phyloP scores from a whole-genome alignment of 441 rosid species.

The Adansonia madagascariensis region DNA sequence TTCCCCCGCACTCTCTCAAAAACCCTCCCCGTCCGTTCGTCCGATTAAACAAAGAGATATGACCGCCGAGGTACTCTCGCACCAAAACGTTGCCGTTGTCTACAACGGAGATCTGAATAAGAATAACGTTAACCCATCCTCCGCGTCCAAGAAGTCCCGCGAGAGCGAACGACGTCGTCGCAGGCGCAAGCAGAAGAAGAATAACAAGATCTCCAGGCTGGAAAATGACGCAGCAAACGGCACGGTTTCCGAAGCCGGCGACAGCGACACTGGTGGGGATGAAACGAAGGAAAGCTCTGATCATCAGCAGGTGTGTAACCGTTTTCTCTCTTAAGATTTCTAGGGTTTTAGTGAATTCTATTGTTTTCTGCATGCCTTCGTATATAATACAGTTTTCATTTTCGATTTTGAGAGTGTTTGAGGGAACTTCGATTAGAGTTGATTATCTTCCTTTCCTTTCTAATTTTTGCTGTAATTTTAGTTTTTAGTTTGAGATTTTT shows the following conservation, averaged over 20 bases:
- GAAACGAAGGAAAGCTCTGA: constrained; percentile 57
- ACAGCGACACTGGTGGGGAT: constrained; percentile 44
- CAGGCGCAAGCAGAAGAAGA: constrained; percentile 97
- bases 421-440: neutral
- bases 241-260: constrained; percentile 35
- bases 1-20: neutral
- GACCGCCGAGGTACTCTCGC: constrained; percentile 53
- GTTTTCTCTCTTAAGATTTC: neutral
- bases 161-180: constrained; percentile 90
- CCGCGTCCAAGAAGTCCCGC: constrained; percentile 57
- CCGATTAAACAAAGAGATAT: constrained; percentile 31
- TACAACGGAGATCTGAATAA: constrained; percentile 54
- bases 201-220: constrained; percentile 41
- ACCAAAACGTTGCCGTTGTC: constrained; percentile 42
- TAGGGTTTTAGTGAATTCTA: constrained; percentile 16
- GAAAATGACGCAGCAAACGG: constrained; percentile 29
- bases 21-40: neutral
- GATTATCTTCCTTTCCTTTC: neutral
- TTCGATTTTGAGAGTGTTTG: neutral
- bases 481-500: neutral
- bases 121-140: constrained; percentile 27
- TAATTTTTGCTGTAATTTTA: neutral
- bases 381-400: neutral
- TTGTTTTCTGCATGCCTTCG: neutral
- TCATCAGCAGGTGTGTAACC: constrained; percentile 37